Evolutionary conservation across 768 basidiomycete genomes (phyloP).

Genomic region (Lentinula sp.): DNA sequence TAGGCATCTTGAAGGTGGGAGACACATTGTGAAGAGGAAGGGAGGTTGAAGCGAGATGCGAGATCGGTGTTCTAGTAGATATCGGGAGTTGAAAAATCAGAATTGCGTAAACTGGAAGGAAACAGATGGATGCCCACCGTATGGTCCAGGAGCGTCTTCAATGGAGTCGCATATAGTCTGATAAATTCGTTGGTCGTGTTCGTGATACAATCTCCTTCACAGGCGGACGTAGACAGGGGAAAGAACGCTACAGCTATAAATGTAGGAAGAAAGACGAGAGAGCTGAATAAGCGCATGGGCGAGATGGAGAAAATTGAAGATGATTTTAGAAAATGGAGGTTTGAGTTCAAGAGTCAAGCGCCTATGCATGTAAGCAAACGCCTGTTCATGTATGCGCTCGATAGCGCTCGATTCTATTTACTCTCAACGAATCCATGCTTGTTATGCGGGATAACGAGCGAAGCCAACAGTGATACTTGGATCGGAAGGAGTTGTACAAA

Average conservation of each 20-base stretch:
- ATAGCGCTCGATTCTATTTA: no score
- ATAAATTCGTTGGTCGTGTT: conserved; percentile 53
- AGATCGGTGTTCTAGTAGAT: conserved; percentile 1
- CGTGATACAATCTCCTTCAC: conserved; percentile 66
- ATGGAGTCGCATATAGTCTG: conserved; percentile 38
- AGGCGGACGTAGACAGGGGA: conserved; percentile 42
- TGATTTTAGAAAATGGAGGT: background rate
- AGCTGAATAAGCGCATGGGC: background rate
- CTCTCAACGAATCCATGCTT: no score
- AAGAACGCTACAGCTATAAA: conserved; percentile 17
- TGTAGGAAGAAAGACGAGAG: conserved; percentile 13
- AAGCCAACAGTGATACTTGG: no score
- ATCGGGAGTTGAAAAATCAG: background rate
- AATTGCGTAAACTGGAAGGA: background rate
- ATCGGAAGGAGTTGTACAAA: no score
- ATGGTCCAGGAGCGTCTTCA: conserved; percentile 29
- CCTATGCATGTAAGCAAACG: background rate
- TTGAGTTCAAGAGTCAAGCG: background rate
- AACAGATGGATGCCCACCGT: conserved; percentile 31
- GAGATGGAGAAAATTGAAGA: background rate
- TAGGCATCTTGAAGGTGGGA: conserved; percentile 40
- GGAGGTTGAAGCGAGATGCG: conserved; percentile 3
- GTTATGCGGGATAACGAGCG: no score
- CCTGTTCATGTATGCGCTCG: background rate
- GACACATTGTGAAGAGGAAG: background rate